phyloP scores from a whole-genome alignment of 139 green algal species.

The Chlamydomonas sp. region DNA sequence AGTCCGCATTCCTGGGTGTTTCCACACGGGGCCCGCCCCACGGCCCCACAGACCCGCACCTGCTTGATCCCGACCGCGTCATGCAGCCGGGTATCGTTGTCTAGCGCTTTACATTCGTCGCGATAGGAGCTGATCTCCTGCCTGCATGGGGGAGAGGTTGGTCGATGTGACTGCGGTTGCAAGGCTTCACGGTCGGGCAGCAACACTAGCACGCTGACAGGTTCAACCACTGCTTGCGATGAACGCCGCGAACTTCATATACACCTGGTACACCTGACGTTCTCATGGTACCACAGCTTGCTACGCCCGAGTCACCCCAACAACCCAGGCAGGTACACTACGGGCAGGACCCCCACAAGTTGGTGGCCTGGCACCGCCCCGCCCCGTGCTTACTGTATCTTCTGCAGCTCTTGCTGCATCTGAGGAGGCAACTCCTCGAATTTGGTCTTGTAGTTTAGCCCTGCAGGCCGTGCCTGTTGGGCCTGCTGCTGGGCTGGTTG shows the following conservation, averaged over 20 bases:
- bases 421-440: constrained; percentile 49
- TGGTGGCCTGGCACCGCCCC: not conserved
- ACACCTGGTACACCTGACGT: too few relatives aligned
- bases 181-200: too few relatives aligned
- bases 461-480: not conserved
- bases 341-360: too few relatives aligned
- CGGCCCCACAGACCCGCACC: constrained; percentile 12
- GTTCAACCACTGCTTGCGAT: too few relatives aligned
- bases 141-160: constrained; percentile 10
- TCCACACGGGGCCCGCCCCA: not conserved
- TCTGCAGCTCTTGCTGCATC: constrained; percentile 45
- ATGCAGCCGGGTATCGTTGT: constrained; percentile 47
- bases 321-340: too few relatives aligned
- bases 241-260: too few relatives aligned
- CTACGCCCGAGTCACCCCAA: too few relatives aligned
- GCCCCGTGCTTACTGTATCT: constrained; percentile 48
- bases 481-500: constrained; percentile 21
- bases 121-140: constrained; percentile 55
- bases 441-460: constrained; percentile 54
- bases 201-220: too few relatives aligned
- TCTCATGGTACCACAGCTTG: too few relatives aligned
- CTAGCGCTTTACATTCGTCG: constrained; percentile 49
- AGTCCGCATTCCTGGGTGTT: not conserved
- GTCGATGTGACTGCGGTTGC: too few relatives aligned
- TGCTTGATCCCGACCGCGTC: constrained; percentile 44